phyloP scores from a whole-genome alignment of 202 grass and related monocot genomes.

The Alloteropsis angusta region DNA sequence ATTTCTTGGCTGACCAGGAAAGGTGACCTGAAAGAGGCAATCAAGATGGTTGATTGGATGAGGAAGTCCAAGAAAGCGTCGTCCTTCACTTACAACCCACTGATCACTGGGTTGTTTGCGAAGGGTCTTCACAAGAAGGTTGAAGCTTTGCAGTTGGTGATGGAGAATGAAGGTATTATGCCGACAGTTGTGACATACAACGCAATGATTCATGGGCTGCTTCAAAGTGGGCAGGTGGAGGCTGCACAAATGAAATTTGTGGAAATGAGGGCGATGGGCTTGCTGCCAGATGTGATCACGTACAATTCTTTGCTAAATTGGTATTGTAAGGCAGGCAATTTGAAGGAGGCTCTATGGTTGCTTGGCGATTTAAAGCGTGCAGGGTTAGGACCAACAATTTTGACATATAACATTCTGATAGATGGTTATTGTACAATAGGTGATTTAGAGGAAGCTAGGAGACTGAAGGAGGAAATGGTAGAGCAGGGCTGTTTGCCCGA shows the following conservation, averaged over 20 bases:
- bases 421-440: conserved; percentile 71
- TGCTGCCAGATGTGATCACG: conserved; percentile 46
- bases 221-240: conserved; percentile 38
- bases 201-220: conserved; percentile 57
- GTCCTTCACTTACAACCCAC: conserved; percentile 66
- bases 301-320: conserved; percentile 70
- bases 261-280: conserved; percentile 60
- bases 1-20: conserved; percentile 70
- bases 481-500: conserved; percentile 41
- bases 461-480: conserved; percentile 66
- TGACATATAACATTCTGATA: conserved; percentile 76
- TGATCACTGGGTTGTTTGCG: conserved; percentile 50
- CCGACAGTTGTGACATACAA: conserved; percentile 75
- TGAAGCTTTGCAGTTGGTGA: conserved; percentile 46
- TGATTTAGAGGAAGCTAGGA: conserved; percentile 50
- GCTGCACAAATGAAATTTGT: conserved; percentile 45
- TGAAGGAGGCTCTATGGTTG: conserved; percentile 49
- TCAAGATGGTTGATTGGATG: conserved; percentile 50
- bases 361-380: conserved; percentile 52
- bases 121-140: conserved; percentile 43
- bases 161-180: conserved; percentile 42
- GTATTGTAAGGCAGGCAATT: conserved; percentile 44
- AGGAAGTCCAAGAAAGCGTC: conserved; percentile 35
- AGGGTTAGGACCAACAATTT: conserved; percentile 43
- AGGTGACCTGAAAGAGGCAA: conserved; percentile 55